Evolutionary conservation across 2,329 filamentous ascomycete genomes (phyloP), one percentile per base, ranked within the genome.

Genomic region (Cladosporium phlei): DNA sequence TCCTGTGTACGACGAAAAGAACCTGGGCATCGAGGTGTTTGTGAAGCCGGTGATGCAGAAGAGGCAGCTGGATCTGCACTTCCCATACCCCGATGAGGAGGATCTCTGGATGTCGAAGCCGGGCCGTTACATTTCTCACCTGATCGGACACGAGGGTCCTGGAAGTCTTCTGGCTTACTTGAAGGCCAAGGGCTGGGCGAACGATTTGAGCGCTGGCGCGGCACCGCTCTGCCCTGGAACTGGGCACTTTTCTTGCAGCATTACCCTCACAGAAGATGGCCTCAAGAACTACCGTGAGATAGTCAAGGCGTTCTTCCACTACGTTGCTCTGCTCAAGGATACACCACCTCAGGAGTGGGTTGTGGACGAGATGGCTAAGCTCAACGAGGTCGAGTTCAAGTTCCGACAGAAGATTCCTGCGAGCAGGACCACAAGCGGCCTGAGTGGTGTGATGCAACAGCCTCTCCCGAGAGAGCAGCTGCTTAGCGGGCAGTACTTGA

Each of bases 391-490:
- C 10, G 86, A 95, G 57, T 98, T 98, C 75, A 87, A 86, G 55
- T 98, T 95, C 69, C 88, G 83, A 67, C 88, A 97, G 64, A 97
- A 97, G 73, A 87, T 83, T 2, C 88, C 87, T 1, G 88, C 91
- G 2, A 93, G 85, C 62, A 80, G 85, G 21, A 97, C 96, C 59
- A 93, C 89, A 0, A 95, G 88, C 71, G 82, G 79, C 50, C 81
- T 88, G 54, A 89, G 85, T 61, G 82, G 85, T 14, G 79, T 88
- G 14, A 97, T 98, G 93, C 93, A 97, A 64, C 89, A 86, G 65
- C 86, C 86, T 1, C 72, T 94, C 34, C 88, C 89, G 2, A 80
- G 90, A 52, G 87, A 96, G 62, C 88, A 85, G 81, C 74, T 98
- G 12, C 74, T 98, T 8, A 96, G 90, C 57, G 88, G 85, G 1